Conservation (phyloP, 768 basidiomycete species). For the Favolaschia claudopus region DNA sequence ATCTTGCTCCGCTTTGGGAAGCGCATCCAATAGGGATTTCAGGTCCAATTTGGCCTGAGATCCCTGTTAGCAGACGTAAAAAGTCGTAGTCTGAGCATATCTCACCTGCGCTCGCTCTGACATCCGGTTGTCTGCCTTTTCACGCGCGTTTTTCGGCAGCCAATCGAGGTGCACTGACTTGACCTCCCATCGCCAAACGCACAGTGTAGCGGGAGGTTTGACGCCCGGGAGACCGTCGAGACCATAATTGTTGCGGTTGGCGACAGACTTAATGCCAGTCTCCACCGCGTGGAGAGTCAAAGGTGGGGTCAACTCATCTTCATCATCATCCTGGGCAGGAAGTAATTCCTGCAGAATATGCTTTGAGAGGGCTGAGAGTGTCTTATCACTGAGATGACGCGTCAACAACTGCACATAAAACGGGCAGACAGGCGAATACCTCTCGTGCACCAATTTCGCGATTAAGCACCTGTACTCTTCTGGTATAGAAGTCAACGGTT, state of each 20-base stretch:
- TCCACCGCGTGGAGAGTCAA: constrained; percentile 68
- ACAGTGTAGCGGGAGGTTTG: constrained; percentile 68
- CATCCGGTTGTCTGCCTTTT: constrained; percentile 66
- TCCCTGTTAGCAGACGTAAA: neutral
- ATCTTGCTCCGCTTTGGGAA: constrained; percentile 64
- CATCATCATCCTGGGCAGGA: constrained; percentile 68
- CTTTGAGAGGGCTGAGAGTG: constrained; percentile 66
- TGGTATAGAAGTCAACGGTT: constrained; percentile 66
- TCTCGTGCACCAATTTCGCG: constrained; percentile 86
- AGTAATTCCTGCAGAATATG: constrained; percentile 74
- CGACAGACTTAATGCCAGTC: constrained; percentile 65
- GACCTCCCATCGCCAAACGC: constrained; percentile 90
- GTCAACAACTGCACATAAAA: neutral
- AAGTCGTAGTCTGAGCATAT: neutral
- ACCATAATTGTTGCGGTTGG: constrained; percentile 83
- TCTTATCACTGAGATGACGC: constrained; percentile 69
- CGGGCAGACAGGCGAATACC: constrained; percentile 50
- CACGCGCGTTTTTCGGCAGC: constrained; percentile 70
- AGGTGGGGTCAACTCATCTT: constrained; percentile 46
- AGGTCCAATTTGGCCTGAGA: constrained; percentile 67
- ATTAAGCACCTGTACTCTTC: constrained; percentile 77
- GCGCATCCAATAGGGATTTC: constrained; percentile 57
- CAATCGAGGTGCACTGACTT: constrained; percentile 63
- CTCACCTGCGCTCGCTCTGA: constrained; percentile 73
- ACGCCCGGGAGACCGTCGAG: constrained; percentile 59